These are phyloP conservation scores for Acanthamoeba triangularis DNA, from an alignment of 208 protist genomes.

Conservation along the genomic window DNA sequence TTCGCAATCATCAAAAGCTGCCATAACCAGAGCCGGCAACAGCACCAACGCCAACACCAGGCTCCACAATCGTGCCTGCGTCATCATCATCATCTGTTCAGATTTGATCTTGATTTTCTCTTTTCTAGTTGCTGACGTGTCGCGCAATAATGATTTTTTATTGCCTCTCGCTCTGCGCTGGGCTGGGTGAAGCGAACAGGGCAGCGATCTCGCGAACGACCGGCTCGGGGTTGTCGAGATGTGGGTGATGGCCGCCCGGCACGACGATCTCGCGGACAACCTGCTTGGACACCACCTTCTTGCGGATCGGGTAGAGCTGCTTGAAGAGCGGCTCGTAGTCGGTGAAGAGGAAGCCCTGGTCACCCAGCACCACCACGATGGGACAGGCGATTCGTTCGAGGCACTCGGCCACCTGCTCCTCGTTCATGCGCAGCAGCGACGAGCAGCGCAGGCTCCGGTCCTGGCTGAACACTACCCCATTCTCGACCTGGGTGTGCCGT, in stretches of 20 bases:
- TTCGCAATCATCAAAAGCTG: background rate
- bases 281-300: background rate
- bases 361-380: slow-evolving; percentile 10
- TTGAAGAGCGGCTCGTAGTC: slow-evolving; percentile 50
- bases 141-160: background rate
- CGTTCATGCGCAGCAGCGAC: background rate
- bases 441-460: background rate
- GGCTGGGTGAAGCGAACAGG: background rate
- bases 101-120: background rate
- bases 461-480: slow-evolving; percentile 32
- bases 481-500: background rate
- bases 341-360: slow-evolving; percentile 37
- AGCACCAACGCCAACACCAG: background rate
- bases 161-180: background rate
- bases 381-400: background rate
- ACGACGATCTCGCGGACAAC: background rate
- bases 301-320: slow-evolving; percentile 25
- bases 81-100: background rate
- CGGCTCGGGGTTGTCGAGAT: slow-evolving; percentile 51
- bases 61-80: background rate
- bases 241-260: slow-evolving; percentile 1
- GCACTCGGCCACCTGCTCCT: background rate
- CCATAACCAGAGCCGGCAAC: background rate
- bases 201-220: background rate
- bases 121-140: slow-evolving; percentile 2